Conservation (phyloP, 805 yeast genomes). For the Hanseniaspora hatyaiensis region DNA sequence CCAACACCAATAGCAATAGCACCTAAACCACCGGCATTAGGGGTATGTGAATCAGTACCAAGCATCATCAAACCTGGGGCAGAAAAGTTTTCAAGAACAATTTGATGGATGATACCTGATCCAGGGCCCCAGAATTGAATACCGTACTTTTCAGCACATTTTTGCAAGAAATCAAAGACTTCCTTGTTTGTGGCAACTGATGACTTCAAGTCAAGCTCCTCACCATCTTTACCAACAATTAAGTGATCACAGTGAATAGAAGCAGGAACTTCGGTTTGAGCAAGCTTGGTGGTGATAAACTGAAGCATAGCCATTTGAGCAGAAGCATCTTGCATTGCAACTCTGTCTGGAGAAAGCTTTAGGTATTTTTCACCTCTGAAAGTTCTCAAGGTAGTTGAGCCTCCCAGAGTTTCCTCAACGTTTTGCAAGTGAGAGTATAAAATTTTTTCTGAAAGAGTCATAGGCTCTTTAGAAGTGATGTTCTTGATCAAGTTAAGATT, state of each 20-base stretch:
- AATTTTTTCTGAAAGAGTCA: conserved; percentile 90
- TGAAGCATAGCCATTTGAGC: conserved; percentile 98
- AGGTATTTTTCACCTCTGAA: conserved; percentile 81
- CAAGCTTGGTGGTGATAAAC: conserved; percentile 93
- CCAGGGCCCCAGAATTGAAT: conserved; percentile 99
- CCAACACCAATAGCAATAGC: conserved; percentile 99
- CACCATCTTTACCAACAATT: conserved; percentile 93
- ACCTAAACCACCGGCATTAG: conserved; percentile 98
- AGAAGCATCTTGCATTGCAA: conserved; percentile 99
- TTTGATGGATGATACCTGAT: conserved; percentile 96
- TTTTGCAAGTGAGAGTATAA: conserved; percentile 83
- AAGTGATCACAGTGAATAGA: conserved; percentile 97
- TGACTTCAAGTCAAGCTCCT: conserved; percentile 63
- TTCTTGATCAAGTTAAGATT: conserved; percentile 53
- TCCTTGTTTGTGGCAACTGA: conserved; percentile 84
- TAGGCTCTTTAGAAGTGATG: conserved; percentile 57
- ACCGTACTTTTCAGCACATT: conserved; percentile 89
- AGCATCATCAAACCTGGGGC: conserved; percentile 95
- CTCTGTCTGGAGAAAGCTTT: conserved; percentile 92
- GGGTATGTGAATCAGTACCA: conserved; percentile 98
- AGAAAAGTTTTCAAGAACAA: conserved; percentile 89
- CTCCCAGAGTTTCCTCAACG: conserved; percentile 69
- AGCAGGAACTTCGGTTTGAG: conserved; percentile 79
- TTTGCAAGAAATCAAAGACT: conserved; percentile 86
- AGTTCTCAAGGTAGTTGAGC: conserved; percentile 36